phyloP scores from a whole-genome alignment of 2,329 filamentous ascomycete species.

The Neofusicoccum laricinum region DNA sequence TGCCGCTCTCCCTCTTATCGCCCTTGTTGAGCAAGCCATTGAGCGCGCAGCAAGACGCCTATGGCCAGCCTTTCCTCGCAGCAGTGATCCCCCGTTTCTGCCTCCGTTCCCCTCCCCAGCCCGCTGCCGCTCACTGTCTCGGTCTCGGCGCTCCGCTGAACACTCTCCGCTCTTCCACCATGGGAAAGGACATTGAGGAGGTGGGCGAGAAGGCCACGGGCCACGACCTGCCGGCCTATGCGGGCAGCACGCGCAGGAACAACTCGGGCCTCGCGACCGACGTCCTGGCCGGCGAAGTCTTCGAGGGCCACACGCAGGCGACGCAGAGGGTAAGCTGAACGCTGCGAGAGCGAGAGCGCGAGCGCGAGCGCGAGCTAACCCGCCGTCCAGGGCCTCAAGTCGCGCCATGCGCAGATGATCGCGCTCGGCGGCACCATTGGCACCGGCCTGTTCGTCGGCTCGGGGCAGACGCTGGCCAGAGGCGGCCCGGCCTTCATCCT shows the following conservation, averaged over 20 bases:
- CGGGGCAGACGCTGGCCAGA: conserved; percentile 35
- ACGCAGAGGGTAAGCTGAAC: conserved; percentile 7
- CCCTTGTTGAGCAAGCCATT: neutral
- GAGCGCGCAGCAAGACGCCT: neutral
- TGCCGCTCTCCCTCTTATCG: neutral
- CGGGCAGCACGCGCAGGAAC: neutral
- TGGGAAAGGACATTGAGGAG: conserved; percentile 1
- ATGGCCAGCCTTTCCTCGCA: neutral
- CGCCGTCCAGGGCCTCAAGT: conserved; percentile 18
- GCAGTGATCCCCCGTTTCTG: neutral
- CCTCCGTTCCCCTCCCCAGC: neutral
- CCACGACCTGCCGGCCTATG: conserved; percentile 7
- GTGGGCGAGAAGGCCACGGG: neutral
- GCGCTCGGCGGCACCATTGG: conserved; percentile 23
- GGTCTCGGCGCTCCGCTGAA: too few relatives aligned
- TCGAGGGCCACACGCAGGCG: conserved; percentile 4
- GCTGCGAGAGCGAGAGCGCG: neutral
- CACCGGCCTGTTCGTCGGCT: conserved; percentile 40
- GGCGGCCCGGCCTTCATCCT: conserved; percentile 45
- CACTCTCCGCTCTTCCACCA: neutral
- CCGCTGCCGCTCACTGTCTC: too few relatives aligned
- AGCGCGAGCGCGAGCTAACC: neutral
- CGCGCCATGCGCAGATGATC: conserved; percentile 25
- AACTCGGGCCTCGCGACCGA: neutral
- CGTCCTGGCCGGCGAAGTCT: conserved; percentile 10